Percentiles rank a stretch among this genome's conserved stretches.
Evolutionary conservation across 140 eudicot species (phyloP).

Genomic region (Erigeron philadelphicus): DNA sequence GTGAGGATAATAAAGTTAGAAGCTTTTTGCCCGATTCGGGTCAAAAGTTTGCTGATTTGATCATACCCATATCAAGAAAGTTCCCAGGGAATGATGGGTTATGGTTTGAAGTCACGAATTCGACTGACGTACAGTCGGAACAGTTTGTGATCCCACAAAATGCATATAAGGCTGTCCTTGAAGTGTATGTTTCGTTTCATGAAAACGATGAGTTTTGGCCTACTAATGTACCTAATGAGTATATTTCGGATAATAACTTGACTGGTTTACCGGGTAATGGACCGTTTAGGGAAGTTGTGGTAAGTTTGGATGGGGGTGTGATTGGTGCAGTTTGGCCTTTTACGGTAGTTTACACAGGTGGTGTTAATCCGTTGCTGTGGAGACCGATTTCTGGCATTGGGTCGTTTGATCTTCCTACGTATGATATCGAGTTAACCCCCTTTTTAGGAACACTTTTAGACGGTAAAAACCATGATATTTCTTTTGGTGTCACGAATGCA

Average conservation of each 20-base stretch:
- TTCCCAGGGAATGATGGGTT: slow-evolving; percentile 67
- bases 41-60: slow-evolving; percentile 56
- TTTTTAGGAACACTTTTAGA: slow-evolving; percentile 51
- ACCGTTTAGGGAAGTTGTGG: slow-evolving; percentile 79
- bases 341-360: slow-evolving; percentile 76
- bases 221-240: slow-evolving; percentile 57
- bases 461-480: slow-evolving; percentile 49
- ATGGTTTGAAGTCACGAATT: slow-evolving; percentile 66
- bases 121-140: slow-evolving; percentile 44
- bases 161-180: slow-evolving; percentile 69
- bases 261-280: slow-evolving; percentile 57
- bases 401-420: slow-evolving; percentile 78
- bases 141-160: slow-evolving; percentile 58
- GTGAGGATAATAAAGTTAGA: slow-evolving; percentile 19
- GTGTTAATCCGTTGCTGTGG: slow-evolving; percentile 74
- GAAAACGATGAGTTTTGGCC: slow-evolving; percentile 89
- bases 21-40: slow-evolving; percentile 2
- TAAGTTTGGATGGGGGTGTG: slow-evolving; percentile 51
- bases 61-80: slow-evolving; percentile 68
- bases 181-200: slow-evolving; percentile 76
- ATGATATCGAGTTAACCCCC: slow-evolving; percentile 82
- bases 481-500: slow-evolving; percentile 69
- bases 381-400: slow-evolving; percentile 75
- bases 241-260: slow-evolving; percentile 46
- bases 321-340: slow-evolving; percentile 84